Evolutionary conservation across 2,329 filamentous ascomycete species (phyloP).

Genomic region (Arthrocladium fulminans): DNA sequence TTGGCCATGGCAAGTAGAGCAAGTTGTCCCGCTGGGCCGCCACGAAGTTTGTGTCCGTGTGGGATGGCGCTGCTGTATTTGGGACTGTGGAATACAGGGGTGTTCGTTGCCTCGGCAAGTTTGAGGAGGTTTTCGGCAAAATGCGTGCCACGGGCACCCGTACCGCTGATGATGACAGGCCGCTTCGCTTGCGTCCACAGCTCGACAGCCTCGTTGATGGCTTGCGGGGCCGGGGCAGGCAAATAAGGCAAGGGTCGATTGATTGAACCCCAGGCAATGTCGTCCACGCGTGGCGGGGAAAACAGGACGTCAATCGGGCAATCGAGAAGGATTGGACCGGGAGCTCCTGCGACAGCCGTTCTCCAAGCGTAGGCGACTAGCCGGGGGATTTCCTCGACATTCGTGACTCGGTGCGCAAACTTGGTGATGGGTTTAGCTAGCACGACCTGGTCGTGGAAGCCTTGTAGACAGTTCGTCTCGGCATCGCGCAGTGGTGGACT

Average conservation of each 20-base stretch:
- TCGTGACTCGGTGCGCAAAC: slow-evolving; percentile 38
- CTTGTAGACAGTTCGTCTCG: slow-evolving; percentile 40
- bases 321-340: slow-evolving; percentile 28
- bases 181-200: slow-evolving; percentile 30
- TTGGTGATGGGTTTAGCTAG: slow-evolving; percentile 38
- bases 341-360: slow-evolving; percentile 32
- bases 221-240: slow-evolving; percentile 31
- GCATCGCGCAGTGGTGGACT: slow-evolving; percentile 38
- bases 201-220: slow-evolving; percentile 27
- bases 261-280: slow-evolving; percentile 36
- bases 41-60: slow-evolving; percentile 28
- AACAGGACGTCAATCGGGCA: slow-evolving; percentile 35
- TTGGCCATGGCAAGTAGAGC: slow-evolving; percentile 25
- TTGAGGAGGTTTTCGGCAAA: slow-evolving; percentile 27
- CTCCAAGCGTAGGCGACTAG: slow-evolving; percentile 37
- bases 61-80: slow-evolving; percentile 21
- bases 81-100: slow-evolving; percentile 36
- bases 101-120: slow-evolving; percentile 29
- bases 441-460: slow-evolving; percentile 40
- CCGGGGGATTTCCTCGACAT: slow-evolving; percentile 38
- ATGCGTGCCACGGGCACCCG: slow-evolving; percentile 25
- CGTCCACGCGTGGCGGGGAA: slow-evolving; percentile 30
- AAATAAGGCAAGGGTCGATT: slow-evolving; percentile 27
- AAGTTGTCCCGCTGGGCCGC: slow-evolving; percentile 29
- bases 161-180: slow-evolving; percentile 36